Conservation (phyloP, 345 rosid genomes). For the Aquilaria sinensis region DNA sequence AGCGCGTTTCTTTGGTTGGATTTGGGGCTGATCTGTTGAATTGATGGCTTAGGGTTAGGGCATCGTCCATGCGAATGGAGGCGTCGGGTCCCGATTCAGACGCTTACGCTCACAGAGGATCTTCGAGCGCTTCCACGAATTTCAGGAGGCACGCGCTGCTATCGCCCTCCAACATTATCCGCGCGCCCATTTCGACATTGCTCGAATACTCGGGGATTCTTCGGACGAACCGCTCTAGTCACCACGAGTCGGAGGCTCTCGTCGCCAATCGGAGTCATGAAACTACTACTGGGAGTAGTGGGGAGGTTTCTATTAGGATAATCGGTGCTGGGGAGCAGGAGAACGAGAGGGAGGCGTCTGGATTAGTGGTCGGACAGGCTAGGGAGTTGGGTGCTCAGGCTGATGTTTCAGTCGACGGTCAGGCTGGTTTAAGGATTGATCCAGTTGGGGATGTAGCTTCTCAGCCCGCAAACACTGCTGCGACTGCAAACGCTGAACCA, state of each 20-base stretch:
- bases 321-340: slow-evolving; percentile 82
- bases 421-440: slow-evolving; percentile 41
- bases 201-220: slow-evolving; percentile 91
- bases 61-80: slow-evolving; percentile 54
- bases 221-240: slow-evolving; percentile 38
- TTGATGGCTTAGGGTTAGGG: slow-evolving; percentile 53
- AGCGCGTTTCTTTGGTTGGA: no score
- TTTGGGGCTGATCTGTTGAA: slow-evolving; percentile 9
- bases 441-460: slow-evolving; percentile 37
- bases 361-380: slow-evolving; percentile 51
- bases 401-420: slow-evolving; percentile 33
- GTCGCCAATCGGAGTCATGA: slow-evolving; percentile 24
- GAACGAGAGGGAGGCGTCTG: slow-evolving; percentile 39
- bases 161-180: slow-evolving; percentile 80
- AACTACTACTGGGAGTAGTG: slow-evolving; percentile 40
- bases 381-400: slow-evolving; percentile 33
- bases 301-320: slow-evolving; percentile 93
- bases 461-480: slow-evolving; percentile 34
- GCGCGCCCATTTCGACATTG: slow-evolving; percentile 81
- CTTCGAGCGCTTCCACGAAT: slow-evolving; percentile 34
- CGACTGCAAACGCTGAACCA: slow-evolving; percentile 44
- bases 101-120: slow-evolving; percentile 35
- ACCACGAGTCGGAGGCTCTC: slow-evolving; percentile 53
- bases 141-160: slow-evolving; percentile 43
- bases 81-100: slow-evolving; percentile 61